Conservation (phyloP, 2,329 filamentous ascomycete genomes). For the Cytospora leucostoma region DNA sequence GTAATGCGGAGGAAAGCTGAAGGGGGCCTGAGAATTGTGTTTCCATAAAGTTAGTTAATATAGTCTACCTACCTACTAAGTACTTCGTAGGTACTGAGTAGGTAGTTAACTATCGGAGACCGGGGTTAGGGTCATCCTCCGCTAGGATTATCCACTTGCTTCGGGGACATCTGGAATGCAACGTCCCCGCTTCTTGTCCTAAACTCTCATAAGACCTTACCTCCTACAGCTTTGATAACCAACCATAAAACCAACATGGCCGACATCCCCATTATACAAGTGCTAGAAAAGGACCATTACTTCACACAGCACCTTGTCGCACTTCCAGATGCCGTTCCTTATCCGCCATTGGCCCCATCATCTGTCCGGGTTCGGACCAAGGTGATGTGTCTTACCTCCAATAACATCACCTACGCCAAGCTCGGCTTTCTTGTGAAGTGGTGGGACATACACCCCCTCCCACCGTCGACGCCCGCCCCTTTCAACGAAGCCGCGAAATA, state of each 20-base stretch:
- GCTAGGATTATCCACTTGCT: no score
- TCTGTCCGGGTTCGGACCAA: constrained; percentile 16
- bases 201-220: neutral
- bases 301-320: constrained; percentile 12
- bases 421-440: constrained; percentile 10
- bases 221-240: neutral
- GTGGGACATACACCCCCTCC: constrained; percentile 10
- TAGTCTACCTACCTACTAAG: no score
- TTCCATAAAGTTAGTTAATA: no score
- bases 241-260: neutral
- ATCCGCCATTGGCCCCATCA: neutral
- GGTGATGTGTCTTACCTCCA: constrained; percentile 13
- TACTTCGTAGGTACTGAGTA: no score
- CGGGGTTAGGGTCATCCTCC: no score
- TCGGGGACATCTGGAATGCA: no score
- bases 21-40: no score
- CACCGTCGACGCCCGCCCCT: constrained; percentile 9
- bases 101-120: no score
- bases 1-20: no score
- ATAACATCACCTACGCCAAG: constrained; percentile 13
- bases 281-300: constrained; percentile 16
- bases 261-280: constrained; percentile 14
- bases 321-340: constrained; percentile 9
- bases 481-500: constrained; percentile 14
- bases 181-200: no score